phyloP scores from a whole-genome alignment of 805 yeast genomes.

The Metschnikowia cubensis region DNA sequence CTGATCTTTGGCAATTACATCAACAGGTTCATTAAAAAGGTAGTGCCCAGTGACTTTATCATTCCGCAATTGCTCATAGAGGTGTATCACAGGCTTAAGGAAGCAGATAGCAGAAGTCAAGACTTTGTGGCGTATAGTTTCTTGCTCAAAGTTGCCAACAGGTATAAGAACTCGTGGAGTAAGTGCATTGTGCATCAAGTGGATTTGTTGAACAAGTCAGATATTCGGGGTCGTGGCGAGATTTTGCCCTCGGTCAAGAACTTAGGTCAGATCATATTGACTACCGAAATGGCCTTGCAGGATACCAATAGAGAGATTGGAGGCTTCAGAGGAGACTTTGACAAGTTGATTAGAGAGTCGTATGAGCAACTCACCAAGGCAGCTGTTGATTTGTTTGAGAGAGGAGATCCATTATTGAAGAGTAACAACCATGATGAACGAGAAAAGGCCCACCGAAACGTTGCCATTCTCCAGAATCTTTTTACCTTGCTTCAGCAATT shows the following conservation, averaged over 20 bases:
- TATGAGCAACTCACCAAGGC: constrained; percentile 33
- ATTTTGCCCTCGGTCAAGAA: constrained; percentile 32
- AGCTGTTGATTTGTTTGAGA: constrained; percentile 30
- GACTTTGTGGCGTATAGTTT: constrained; percentile 54
- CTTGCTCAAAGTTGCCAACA: constrained; percentile 49
- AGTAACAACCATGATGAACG: constrained; percentile 42
- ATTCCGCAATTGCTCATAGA: constrained; percentile 32
- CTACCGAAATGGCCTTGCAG: constrained; percentile 33
- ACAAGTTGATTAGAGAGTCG: constrained; percentile 25
- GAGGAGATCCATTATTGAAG: constrained; percentile 43
- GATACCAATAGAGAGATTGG: constrained; percentile 13
- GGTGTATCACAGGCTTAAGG: constrained; percentile 27
- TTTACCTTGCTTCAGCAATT: constrained; percentile 34
- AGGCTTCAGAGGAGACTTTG: constrained; percentile 17
- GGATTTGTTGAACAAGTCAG: constrained; percentile 31
- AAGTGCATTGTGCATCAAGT: constrained; percentile 55
- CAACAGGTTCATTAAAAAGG: constrained; percentile 31
- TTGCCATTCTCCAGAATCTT: constrained; percentile 38
- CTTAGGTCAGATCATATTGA: constrained; percentile 29
- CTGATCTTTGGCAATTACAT: constrained; percentile 43
- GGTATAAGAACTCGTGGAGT: constrained; percentile 53
- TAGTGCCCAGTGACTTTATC: constrained; percentile 34
- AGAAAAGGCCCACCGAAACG: constrained; percentile 39
- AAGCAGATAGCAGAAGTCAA: constrained; percentile 47
- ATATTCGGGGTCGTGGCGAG: constrained; percentile 35